Base-by-base conservation (phyloP, 345 rosid species). In the Psidium friedrichsthalianum region DNA sequence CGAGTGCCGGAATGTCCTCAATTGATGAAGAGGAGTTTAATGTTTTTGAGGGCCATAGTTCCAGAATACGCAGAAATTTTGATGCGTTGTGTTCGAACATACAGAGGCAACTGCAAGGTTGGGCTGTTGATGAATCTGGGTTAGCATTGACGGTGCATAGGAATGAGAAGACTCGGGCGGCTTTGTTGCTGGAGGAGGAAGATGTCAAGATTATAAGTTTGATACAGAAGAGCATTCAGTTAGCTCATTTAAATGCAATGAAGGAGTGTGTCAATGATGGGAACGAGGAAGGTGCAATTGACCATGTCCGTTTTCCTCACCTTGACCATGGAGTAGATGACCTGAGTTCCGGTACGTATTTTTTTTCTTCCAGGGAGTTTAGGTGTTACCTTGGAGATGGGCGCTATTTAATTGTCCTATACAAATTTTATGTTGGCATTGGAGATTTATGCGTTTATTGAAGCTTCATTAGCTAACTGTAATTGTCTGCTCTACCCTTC, bases 241-340 rank as follows among this genome's bases (percentile, higher is more conserved):
- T 93, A 78, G 94, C 93, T 14, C 98, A 95, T 88, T 92, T 97
- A 92, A 94, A 91, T 90, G 94, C 96, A 51, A 90, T 95, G 88
- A 90, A 87, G 82, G 87, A 85, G 81, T 87, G 89, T 49, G 40
- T 93, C 82, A 86, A 87, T 82, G 90, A 88, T 57, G 95, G 87
- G 8, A 93, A 93, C 78, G 95, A 87, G 86, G 94, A 91, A 55
- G 91, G 92, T 18, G 96, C 95, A 0, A 86, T 92, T 87, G 87
- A 91, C 64, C 93, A 56, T 82, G 91, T 95, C 89, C 94, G 91
- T 64, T 95, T 89, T 91, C 96, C 95, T 87, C 96, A 91, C 82
- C 88, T 94, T 86, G 93, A 89, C 85, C 90, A 87, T 86, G 97
- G 98, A 54, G 92, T 95, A 51, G 96, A 92, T 86, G 96, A 83